Base-by-base conservation (phyloP, 1,284 basidiomycete genomes). In the Ganoderma leucocontextum region DNA sequence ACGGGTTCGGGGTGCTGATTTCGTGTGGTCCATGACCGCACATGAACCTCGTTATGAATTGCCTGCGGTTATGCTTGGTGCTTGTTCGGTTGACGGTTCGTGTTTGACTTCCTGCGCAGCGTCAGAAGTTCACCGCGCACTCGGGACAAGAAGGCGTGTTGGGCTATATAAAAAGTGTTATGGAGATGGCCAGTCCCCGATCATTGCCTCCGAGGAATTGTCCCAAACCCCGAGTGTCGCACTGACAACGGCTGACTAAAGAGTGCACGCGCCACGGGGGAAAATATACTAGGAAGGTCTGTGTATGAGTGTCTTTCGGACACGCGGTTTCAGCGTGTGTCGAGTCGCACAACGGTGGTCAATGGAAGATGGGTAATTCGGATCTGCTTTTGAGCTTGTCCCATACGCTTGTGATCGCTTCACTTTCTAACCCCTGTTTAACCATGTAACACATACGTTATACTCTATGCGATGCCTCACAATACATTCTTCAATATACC, bases 81-180 rank as follows among this genome's bases (percentile, higher is more conserved):
- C 60, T 66, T 66, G 33, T 62, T 62, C 65, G 65, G 60, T 35
- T 62, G 61, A 29, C 19, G 39, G 47, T 55, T 53, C 49, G 39
- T 38, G 33, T 39, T 22, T 33, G 22, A 33, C 38, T 64, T 64
- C 57, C 12, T 64, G 63, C 62, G 64, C 58, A 67, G 59, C 59
- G 57, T 53, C 62, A 36, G 44, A 53, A 59, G 62, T 41, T n/a
- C 38, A 33, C n/a, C 59, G 33, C 57, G 61, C 42, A 19, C 53
- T 53, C 35, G 53, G 35, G 33, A 52, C 13, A 64, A 25, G 55
- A 33, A 33, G 29, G 42, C 41, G 19, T n/a, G 17, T 42, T 39
- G 5, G 29, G 22, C 39, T 17, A 25, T 36, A 13, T 22, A 29
- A 29, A 29, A 29, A 29, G 29, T 2, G 29, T 29, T 29, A 2